A percentile compares a stretch with the other conserved stretches of the same genome.
phyloP scores from a whole-genome alignment of 1,139 yeast genomes.

The Suhomyces ambrosiae region DNA sequence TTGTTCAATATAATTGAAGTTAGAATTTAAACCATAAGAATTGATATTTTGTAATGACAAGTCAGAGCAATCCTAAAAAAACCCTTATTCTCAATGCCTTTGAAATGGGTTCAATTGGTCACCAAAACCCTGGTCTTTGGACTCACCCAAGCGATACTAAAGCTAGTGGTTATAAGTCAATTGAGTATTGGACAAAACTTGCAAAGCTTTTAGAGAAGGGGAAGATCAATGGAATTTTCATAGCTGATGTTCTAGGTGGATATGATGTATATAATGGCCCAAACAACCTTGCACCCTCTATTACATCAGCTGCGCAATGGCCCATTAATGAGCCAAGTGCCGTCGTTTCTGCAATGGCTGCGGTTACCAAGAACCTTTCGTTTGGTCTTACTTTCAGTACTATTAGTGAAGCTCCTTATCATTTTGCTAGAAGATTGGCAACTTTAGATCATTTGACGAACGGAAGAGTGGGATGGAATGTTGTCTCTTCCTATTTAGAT shows the following conservation, averaged over 20 bases:
- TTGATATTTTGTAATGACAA: too few relatives aligned
- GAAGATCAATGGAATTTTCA: conserved; percentile 45
- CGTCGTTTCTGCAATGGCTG: conserved; percentile 43
- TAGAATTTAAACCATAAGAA: too few relatives aligned
- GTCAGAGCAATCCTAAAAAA: conserved; percentile 13
- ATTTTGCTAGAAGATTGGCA: conserved; percentile 45
- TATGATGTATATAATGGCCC: conserved; percentile 48
- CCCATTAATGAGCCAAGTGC: conserved; percentile 47
- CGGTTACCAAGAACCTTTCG: conserved; percentile 40
- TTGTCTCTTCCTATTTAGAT: conserved; percentile 43
- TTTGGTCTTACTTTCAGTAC: conserved; percentile 49
- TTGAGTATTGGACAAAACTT: conserved; percentile 49
- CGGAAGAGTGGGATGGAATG: conserved; percentile 51
- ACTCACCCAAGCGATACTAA: conserved; percentile 45
- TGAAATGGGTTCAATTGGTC: conserved; percentile 42
- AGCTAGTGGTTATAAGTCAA: conserved; percentile 31
- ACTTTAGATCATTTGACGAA: conserved; percentile 45
- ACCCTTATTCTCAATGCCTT: conserved; percentile 41
- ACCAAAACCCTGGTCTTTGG: conserved; percentile 42
- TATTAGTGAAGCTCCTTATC: conserved; percentile 48
- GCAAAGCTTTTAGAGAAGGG: conserved; percentile 50
- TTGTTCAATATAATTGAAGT: too few relatives aligned
- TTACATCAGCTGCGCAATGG: conserved; percentile 44
- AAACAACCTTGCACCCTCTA: conserved; percentile 36
- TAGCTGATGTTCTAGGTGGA: conserved; percentile 51